Conservation (phyloP, 108 stramenopile genomes). For the Tribonema minus region DNA sequence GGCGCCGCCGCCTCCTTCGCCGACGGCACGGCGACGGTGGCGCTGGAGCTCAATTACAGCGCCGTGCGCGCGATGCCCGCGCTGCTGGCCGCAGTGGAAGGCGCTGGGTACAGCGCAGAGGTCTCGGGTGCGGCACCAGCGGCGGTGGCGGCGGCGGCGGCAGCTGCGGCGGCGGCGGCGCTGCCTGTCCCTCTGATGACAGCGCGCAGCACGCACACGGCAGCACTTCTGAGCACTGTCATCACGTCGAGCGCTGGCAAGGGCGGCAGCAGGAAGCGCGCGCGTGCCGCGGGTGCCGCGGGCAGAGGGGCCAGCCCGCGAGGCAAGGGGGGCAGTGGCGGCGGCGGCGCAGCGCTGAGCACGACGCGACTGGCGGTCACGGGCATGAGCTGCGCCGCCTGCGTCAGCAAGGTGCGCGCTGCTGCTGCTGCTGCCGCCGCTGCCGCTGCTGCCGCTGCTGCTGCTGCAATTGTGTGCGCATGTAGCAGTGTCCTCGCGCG, state of each 20-base stretch:
- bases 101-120: slow-evolving; percentile 4
- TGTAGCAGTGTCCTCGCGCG: too few species aligned
- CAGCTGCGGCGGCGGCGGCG: too few species aligned
- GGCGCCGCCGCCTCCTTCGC: slow-evolving; percentile 28
- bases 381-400: slow-evolving; percentile 49
- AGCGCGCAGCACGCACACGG: too few species aligned
- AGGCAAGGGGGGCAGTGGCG: neutral
- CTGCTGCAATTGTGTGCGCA: too few species aligned
- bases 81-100: slow-evolving; percentile 17
- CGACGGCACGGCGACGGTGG: slow-evolving; percentile 22
- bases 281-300: neutral
- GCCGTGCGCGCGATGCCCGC: too few species aligned
- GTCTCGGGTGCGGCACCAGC: too few species aligned
- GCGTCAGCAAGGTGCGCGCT: slow-evolving; percentile 44
- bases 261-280: neutral
- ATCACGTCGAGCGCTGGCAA: too few species aligned
- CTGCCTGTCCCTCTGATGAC: neutral
- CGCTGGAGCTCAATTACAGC: neutral
- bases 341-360: neutral
- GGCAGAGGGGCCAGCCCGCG: neutral
- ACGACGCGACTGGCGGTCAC: neutral
- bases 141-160: too few species aligned
- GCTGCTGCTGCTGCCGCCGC: too few species aligned
- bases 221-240: too few species aligned
- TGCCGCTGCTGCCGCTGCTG: too few species aligned